These are phyloP conservation scores for Alternaria ventricosa DNA, from an alignment of 2,329 filamentous ascomycete genomes.

Conservation along the genomic window DNA sequence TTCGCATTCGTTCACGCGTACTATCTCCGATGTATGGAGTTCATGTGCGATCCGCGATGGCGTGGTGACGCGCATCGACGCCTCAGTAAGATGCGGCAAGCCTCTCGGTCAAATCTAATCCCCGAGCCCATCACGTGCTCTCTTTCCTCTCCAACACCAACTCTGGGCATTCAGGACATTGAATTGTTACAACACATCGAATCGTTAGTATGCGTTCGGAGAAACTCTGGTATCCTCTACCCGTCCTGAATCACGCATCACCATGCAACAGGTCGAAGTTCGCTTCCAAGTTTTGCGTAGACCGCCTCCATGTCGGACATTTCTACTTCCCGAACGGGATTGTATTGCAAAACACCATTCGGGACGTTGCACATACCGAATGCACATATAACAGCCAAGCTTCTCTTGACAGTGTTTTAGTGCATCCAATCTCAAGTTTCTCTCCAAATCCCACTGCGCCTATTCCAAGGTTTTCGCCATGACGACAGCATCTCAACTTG, in stretches of 20 bases:
- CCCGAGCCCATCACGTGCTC: conserved; percentile 7
- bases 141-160: not conserved
- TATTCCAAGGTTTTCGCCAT: not conserved
- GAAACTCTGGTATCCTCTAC: not conserved
- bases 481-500: not conserved
- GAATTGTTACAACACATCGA: not conserved
- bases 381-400: not conserved
- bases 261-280: not conserved
- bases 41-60: not conserved
- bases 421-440: not conserved
- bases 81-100: not conserved
- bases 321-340: conserved; percentile 6
- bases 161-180: not conserved
- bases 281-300: not conserved
- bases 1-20: not conserved
- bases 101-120: conserved; percentile 7
- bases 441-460: not conserved
- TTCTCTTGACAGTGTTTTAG: not conserved
- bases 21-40: not conserved
- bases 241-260: not conserved
- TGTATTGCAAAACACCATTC: not conserved
- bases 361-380: not conserved
- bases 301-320: not conserved
- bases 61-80: not conserved
- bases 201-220: not conserved